A percentile compares a stretch with the other conserved stretches of the same genome.
Conservation (phyloP, 2,329 filamentous ascomycete genomes). For the Neobulgaria alba region DNA sequence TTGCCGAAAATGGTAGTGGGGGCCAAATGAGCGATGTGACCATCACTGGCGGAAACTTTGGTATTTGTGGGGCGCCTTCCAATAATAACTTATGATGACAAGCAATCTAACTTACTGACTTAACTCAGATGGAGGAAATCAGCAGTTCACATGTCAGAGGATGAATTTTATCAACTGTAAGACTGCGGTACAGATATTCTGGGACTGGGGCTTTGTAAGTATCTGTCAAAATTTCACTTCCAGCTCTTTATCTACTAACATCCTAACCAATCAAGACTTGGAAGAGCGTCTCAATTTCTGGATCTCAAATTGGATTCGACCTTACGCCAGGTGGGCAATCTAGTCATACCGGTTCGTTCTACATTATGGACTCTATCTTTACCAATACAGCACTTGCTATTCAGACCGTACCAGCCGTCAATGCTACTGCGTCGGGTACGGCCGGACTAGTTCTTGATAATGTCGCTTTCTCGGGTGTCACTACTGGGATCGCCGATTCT, state of each 20-base stretch:
- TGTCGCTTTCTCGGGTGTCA: not conserved
- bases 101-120: too few relatives aligned
- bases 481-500: not conserved
- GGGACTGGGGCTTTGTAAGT: conserved; percentile 5
- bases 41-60: conserved; percentile 52
- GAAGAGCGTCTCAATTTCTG: not conserved
- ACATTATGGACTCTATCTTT: not conserved
- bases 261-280: too few relatives aligned
- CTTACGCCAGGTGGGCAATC: not conserved
- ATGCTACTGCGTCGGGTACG: not conserved
- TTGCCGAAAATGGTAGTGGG: conserved; percentile 45
- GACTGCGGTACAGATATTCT: conserved; percentile 25
- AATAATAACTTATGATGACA: too few relatives aligned
- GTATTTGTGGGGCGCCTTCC: too few relatives aligned
- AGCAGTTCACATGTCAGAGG: conserved; percentile 54
- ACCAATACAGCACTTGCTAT: not conserved
- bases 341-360: not conserved
- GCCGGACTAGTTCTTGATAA: conserved; percentile 1
- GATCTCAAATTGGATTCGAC: not conserved
- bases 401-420: conserved; percentile 15
- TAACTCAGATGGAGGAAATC: conserved; percentile 29
- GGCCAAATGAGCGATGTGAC: conserved; percentile 45
- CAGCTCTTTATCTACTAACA: too few relatives aligned
- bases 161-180: conserved; percentile 61
- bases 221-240: too few relatives aligned